Base-by-base conservation (phyloP, 768 basidiomycete species). In the Phaffia australis region DNA sequence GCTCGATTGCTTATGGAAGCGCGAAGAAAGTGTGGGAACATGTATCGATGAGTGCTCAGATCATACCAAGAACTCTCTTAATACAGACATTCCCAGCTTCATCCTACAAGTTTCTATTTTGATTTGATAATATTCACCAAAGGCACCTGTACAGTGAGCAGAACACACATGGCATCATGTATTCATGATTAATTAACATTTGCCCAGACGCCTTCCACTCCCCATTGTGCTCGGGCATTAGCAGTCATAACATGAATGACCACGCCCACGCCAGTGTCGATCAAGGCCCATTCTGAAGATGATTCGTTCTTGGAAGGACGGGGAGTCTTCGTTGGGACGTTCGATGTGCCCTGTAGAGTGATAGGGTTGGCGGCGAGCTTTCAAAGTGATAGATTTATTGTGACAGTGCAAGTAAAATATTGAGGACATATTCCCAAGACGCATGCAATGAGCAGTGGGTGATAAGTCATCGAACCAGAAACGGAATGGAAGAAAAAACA, bases 241-340 rank as follows among this genome's bases (percentile, higher is more conserved):
- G 64, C 19, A 8, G 64, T 65, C 64, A 65, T 65, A 52, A 65
- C 64, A 52, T 65, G 56, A 23, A 65, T 52, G 32, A 57, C 57
- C 16, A 65, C 15, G 30, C 64, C 64, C 49, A 32, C 48, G 4
- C 57, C 58, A 1, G 64, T 60, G 32, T 65, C 64, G 64, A 65
- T 60, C n/a, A 58, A 52, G 1, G 49, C 32, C 64, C 64, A 65
- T 42, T 65, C 64, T 16, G 48, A 25, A 23, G 56, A 35, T 18
- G 56, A 51, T 25, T 48, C 46, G n/a, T 25, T 23, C 32, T 65
- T 65, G n/a, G 30, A 32, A 15, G n/a, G 46, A 16, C 57, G 57
- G 19, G 30, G 15, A 42, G 55, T 52, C 32, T 52, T 59, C 14
- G n/a, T 35, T 2, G 49, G 29, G 1, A 65, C 64, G n/a, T 15